Conservation (phyloP, 306 rosid genomes). For the Vachellia collinsii region DNA sequence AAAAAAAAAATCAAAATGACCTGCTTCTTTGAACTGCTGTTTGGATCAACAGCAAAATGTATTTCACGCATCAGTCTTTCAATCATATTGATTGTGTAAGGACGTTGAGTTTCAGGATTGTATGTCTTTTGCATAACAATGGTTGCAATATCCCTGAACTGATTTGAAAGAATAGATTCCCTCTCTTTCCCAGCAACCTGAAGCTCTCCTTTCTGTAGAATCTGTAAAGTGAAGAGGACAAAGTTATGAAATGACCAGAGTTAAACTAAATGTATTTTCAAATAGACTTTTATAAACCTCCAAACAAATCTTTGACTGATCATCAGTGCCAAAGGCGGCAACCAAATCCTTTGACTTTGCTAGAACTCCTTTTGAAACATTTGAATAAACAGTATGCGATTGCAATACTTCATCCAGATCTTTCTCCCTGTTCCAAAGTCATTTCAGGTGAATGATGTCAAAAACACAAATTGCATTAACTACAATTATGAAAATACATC, state of each 20-base stretch:
- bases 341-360: conserved; percentile 84
- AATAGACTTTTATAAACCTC: conserved; percentile 54
- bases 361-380: conserved; percentile 94
- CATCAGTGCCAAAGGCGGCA: conserved; percentile 84
- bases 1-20: conserved; percentile 30
- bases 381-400: conserved; percentile 80
- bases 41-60: conserved; percentile 90
- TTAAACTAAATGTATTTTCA: background rate
- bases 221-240: conserved; percentile 39
- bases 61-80: conserved; percentile 89
- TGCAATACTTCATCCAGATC: conserved; percentile 94
- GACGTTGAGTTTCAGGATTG: conserved; percentile 91
- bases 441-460: conserved; percentile 12
- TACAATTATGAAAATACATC: background rate
- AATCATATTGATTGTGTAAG: conserved; percentile 94
- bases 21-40: conserved; percentile 87
- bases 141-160: conserved; percentile 95
- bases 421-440: conserved; percentile 64
- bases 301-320: conserved; percentile 72
- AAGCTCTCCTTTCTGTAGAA: conserved; percentile 91
- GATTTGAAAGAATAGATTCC: conserved; percentile 81
- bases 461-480: background rate
- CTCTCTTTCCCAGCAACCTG: conserved; percentile 98
- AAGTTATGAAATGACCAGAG: background rate
- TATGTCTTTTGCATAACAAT: conserved; percentile 94